phyloP scores from a whole-genome alignment of 2,329 filamentous ascomycete genomes.

The Ophiosphaerella narmari region DNA sequence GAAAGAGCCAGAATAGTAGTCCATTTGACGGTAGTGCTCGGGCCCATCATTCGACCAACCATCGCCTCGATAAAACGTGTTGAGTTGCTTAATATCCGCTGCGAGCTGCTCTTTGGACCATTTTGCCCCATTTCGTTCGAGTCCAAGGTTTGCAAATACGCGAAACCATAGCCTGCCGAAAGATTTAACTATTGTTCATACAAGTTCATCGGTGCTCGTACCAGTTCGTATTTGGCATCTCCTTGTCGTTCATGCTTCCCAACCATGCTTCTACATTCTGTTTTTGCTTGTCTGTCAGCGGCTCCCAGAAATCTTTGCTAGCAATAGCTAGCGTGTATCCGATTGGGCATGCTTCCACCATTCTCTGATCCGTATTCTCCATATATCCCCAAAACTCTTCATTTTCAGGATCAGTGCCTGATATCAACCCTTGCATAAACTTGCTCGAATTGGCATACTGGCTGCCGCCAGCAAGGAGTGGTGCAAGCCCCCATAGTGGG shows the following conservation, averaged over 20 bases:
- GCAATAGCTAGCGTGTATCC: constrained; percentile 76
- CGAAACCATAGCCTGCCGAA: constrained; percentile 76
- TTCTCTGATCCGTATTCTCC: constrained; percentile 76
- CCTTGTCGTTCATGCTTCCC: constrained; percentile 78
- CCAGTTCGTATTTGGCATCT: constrained; percentile 70
- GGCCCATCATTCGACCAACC: constrained; percentile 85
- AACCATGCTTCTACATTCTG: constrained; percentile 73
- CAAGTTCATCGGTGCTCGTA: constrained; percentile 28
- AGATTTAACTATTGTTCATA: constrained; percentile 16
- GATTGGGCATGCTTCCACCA: constrained; percentile 84
- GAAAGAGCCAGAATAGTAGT: constrained; percentile 83
- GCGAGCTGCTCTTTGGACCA: constrained; percentile 73
- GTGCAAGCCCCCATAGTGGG: constrained; percentile 75
- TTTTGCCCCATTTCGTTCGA: constrained; percentile 74
- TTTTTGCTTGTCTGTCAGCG: constrained; percentile 65
- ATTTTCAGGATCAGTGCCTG: constrained; percentile 71
- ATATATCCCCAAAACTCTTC: constrained; percentile 79
- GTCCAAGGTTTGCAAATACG: constrained; percentile 78
- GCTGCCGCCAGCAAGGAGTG: constrained; percentile 70
- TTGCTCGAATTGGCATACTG: constrained; percentile 66
- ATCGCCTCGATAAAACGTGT: constrained; percentile 80
- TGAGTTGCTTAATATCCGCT: constrained; percentile 75
- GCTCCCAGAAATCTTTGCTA: constrained; percentile 66
- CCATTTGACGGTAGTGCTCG: constrained; percentile 79
- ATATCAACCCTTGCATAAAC: constrained; percentile 72